phyloP scores from a whole-genome alignment of 2,329 filamentous ascomycete species.

The Fusarium subglutinans region DNA sequence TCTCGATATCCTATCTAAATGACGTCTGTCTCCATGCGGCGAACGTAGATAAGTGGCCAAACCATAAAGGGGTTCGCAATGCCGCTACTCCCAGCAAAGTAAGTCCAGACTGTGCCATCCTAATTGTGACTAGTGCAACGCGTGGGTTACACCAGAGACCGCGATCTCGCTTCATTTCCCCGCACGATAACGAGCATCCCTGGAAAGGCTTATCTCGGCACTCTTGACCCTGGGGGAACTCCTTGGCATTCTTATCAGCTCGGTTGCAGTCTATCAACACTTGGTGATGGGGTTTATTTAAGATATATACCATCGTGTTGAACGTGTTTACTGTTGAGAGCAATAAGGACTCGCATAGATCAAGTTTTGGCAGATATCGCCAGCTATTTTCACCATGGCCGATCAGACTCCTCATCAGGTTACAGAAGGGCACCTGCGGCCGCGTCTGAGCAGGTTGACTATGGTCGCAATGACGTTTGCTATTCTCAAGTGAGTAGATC shows the following conservation, averaged over 20 bases:
- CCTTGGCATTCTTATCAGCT: neutral
- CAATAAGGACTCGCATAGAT: too few species aligned
- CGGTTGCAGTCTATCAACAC: neutral
- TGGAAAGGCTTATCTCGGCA: neutral
- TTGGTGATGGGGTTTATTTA: neutral
- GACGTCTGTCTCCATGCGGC: neutral
- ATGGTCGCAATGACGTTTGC: neutral
- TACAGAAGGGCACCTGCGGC: neutral
- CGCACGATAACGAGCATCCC: neutral
- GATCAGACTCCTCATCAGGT: neutral
- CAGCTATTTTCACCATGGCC: neutral
- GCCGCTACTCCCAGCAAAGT: neutral
- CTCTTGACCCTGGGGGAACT: neutral
- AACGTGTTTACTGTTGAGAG: neutral
- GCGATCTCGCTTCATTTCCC: neutral
- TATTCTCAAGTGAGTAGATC: neutral
- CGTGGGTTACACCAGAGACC: neutral
- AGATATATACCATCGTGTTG: neutral
- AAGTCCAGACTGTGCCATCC: constrained; percentile 3
- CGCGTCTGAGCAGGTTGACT: neutral
- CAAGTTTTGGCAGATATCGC: neutral
- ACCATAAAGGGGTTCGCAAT: neutral
- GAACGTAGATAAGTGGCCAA: neutral
- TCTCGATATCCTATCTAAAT: neutral
- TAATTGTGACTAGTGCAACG: neutral